Base-by-base conservation (phyloP, 192 early-diverging fungal species). In the Coemansia brasiliensis region DNA sequence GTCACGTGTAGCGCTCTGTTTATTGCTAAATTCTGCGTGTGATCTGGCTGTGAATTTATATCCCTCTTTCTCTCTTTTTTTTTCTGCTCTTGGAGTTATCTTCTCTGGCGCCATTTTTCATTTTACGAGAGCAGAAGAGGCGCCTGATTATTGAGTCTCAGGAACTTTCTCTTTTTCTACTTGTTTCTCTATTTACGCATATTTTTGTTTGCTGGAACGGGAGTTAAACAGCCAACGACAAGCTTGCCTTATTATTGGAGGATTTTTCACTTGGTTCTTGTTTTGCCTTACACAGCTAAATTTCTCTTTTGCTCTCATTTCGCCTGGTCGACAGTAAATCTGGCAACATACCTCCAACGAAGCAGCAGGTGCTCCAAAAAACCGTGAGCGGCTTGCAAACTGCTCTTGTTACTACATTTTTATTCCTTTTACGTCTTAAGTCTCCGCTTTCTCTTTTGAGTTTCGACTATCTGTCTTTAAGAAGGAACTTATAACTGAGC, bases 1-100 rank as follows among this genome's bases (percentile, higher is more conserved):
- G 56, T 65, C 69, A 72, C 63, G 62, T 72, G 69, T 37, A 15
- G 44, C 8, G 13, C n/a, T 13, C 17, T 39, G 57, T 52, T 55
- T 54, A 55, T 42, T 25, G 37, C 27, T 11, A 35, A 35, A 15
- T 50, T 32, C 59, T 73, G 71, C 64, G 65, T 41, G 45, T 67
- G 71, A 73, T 73, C 71, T 67, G 51, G 55, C 56, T 26, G 49
- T 20, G 39, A 61, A 45, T 52, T 52, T 32, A 22, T 17, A 18
- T 21, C 37, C 35, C 21, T 29, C 44, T 37, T 20, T 40, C 29
- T 42, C 41, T 20, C 53, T 35, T 53, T 52, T 12, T 48, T 55
- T 12, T 20, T 27, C 40, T 51, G 37, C 25, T 27, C 17, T 35
- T 35, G 7, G 32, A 5, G 8, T 10, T 41, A 24, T 48, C 51